phyloP scores from a whole-genome alignment of 495 filamentous ascomycete species.

The Aspergillus indologenus region DNA sequence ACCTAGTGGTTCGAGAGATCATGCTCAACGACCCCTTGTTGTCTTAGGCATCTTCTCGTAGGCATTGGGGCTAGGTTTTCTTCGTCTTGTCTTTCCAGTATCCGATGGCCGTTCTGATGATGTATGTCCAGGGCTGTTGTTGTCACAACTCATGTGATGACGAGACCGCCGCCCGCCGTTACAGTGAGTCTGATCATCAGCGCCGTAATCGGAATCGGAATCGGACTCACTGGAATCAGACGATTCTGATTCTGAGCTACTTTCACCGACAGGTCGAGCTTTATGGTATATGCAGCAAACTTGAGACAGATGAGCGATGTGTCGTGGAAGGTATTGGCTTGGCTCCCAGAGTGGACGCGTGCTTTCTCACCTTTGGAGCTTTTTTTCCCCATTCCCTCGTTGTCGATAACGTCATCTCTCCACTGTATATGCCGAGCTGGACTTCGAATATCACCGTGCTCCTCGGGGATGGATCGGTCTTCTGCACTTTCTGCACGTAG shows the following conservation, averaged over 20 bases:
- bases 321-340: background rate
- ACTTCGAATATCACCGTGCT: conserved; percentile 14
- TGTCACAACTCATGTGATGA: background rate
- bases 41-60: conserved; percentile 87
- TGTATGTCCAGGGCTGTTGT: conserved; percentile 22
- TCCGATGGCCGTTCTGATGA: conserved; percentile 26
- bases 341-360: background rate
- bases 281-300: conserved; percentile 99
- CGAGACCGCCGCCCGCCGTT: background rate
- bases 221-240: conserved; percentile 61
- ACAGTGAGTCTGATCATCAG: conserved; percentile 12
- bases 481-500: conserved; percentile 44
- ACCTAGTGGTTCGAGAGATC: background rate
- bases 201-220: conserved; percentile 61
- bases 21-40: conserved; percentile 18
- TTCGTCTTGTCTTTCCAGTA: conserved; percentile 39
- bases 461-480: conserved; percentile 12
- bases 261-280: conserved; percentile 77
- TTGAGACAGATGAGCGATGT: conserved; percentile 29
- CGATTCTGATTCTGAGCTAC: conserved; percentile 69
- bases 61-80: conserved; percentile 81
- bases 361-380: conserved; percentile 73
- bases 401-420: conserved; percentile 92
- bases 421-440: conserved; percentile 66
- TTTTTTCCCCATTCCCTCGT: conserved; percentile 93